Conservation (phyloP, 2,329 filamentous ascomycete species). For the Ophiostoma fasciatum region DNA sequence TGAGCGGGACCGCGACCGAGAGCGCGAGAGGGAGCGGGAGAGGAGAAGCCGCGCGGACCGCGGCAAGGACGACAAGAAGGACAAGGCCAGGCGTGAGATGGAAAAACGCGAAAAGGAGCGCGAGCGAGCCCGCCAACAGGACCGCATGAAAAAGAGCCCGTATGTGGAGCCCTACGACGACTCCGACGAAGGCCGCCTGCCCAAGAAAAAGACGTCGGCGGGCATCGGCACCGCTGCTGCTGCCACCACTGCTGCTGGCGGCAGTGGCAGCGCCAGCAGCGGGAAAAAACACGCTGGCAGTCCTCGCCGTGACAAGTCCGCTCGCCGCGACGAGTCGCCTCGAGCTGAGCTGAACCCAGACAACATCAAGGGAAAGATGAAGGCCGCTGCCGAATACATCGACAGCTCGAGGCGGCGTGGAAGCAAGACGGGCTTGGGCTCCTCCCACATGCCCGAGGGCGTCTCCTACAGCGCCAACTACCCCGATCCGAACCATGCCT, state of each 20-base stretch:
- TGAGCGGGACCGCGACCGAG: slow-evolving; percentile 21
- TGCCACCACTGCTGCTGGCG: not conserved
- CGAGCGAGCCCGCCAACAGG: slow-evolving; percentile 15
- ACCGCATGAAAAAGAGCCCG: slow-evolving; percentile 12
- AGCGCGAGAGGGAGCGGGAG: slow-evolving; percentile 8
- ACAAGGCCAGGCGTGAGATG: slow-evolving; percentile 19
- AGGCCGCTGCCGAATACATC: slow-evolving; percentile 13
- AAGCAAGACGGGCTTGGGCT: slow-evolving; percentile 6
- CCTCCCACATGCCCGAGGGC: not conserved
- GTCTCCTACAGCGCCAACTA: slow-evolving; percentile 7
- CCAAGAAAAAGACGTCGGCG: slow-evolving; percentile 14
- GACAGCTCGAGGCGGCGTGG: slow-evolving; percentile 6
- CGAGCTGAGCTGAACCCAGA: slow-evolving; percentile 1
- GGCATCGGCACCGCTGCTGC: not conserved
- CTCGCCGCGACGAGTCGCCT: slow-evolving; percentile 6
- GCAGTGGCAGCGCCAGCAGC: slow-evolving; percentile 6
- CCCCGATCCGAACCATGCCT: slow-evolving; percentile 10
- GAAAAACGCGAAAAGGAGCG: slow-evolving; percentile 16
- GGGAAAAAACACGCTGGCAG: slow-evolving; percentile 17
- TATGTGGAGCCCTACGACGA: slow-evolving; percentile 15
- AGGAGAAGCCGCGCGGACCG: slow-evolving; percentile 1
- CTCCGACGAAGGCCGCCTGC: slow-evolving; percentile 14
- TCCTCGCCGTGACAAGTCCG: slow-evolving; percentile 11
- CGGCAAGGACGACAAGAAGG: slow-evolving; percentile 21
- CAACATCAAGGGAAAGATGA: slow-evolving; percentile 10